Conservation (phyloP, 2,329 filamentous ascomycete species). For the Neopestalotiopsis clavispora region DNA sequence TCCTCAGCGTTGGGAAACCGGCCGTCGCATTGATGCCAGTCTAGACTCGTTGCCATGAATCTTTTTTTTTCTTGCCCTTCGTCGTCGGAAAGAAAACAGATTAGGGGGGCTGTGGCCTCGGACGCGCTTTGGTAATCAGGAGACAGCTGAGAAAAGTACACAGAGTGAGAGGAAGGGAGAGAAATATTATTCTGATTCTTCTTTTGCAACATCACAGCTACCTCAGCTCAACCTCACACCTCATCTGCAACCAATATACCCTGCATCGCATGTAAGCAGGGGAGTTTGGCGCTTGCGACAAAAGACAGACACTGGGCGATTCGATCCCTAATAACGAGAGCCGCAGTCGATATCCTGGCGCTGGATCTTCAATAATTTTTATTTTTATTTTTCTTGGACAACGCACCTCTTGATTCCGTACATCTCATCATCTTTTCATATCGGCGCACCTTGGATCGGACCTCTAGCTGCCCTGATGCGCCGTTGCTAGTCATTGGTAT, state of each 20-base stretch:
- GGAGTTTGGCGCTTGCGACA: background rate
- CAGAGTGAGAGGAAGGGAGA: background rate
- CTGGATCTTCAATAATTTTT: too few relatives aligned
- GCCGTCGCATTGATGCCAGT: slow-evolving; percentile 10
- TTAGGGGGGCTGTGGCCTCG: too few relatives aligned
- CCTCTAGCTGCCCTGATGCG: slow-evolving; percentile 8
- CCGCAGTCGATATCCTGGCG: too few relatives aligned
- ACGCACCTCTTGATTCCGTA: background rate
- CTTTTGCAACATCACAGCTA: background rate
- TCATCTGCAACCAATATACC: slow-evolving; percentile 6
- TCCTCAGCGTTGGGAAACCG: slow-evolving; percentile 7
- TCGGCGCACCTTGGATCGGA: background rate
- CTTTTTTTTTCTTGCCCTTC: background rate
- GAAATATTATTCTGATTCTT: background rate
- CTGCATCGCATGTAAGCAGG: background rate
- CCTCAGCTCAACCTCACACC: background rate
- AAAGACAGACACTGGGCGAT: background rate
- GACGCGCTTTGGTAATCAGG: background rate
- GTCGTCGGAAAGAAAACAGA: background rate
- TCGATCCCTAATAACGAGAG: background rate
- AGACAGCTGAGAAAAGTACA: background rate
- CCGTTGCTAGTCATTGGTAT: background rate
- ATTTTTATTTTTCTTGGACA: background rate
- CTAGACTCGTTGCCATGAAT: slow-evolving; percentile 6
- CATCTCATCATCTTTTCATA: background rate